Base-by-base conservation (phyloP, 2,329 filamentous ascomycete species). In the Pseudocercospora vitis region DNA sequence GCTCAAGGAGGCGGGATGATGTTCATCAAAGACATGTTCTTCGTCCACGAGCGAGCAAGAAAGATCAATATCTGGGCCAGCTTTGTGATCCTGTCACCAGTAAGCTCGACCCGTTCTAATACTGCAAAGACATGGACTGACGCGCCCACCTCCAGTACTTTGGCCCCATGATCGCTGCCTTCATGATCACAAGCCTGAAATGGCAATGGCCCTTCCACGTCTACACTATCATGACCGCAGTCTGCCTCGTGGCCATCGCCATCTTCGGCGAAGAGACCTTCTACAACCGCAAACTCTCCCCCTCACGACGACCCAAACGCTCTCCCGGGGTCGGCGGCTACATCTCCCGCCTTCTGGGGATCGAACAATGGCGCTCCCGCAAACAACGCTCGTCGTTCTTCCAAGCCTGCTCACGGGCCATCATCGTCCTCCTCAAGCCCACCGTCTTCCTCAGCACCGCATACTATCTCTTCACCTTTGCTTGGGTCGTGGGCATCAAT, bases 401-500 rank as follows among this genome's bases (percentile, higher is more conserved):
- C 5, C 33, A 56, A 52, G 53, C 49, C 5, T 52, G 49, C 29
- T 52, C 52, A 26, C 42, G 53, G 9, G 16, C 53, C 2, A 23
- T 56, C n/a, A 24, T 28, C 21, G 53, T 52, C 19, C 26, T 56
- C 3, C 32, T 46, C 14, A 56, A 56, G 32, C 49, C 53, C 11
- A 49, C 35, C 8, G 35, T 55, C 37, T 55, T 57, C 37, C 24
- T 57, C 7, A 23, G 31, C 12, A 23, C 26, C 12, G 23, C 45
- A 14, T 55, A 52, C 37, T 56, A 56, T 40, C 45, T 56, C 26
- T 19, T 58, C 14, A 52, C 37, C 11, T 65, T 65, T 24, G 59
- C 59, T 6, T 65, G 62, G 63, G 60, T 59, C 0, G 58, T 65
- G 6, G 62, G 62, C 2, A 64, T 64, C 48, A 64, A 63, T 39